Evolutionary conservation across 257 asterid genomes (phyloP).

Genomic region (Petunia secreta): DNA sequence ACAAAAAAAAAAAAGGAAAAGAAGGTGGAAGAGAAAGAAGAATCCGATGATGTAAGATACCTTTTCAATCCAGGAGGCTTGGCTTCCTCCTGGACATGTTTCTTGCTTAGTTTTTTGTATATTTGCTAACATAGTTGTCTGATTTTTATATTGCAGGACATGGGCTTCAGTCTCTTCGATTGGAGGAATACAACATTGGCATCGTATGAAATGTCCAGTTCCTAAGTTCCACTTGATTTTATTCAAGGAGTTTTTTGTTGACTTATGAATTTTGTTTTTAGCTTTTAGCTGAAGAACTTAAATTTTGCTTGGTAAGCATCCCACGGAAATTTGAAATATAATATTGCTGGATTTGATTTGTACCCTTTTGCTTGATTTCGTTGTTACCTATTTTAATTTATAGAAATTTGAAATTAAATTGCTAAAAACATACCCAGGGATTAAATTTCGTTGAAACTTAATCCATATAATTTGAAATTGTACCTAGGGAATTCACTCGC

Average conservation of each 20-base stretch:
- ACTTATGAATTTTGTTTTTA: background rate
- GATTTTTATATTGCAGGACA: conserved; percentile 22
- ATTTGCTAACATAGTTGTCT: background rate
- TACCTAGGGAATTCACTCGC: too few relatives aligned
- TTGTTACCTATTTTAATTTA: background rate
- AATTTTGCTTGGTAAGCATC: background rate
- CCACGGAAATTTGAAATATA: background rate
- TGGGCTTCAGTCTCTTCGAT: conserved; percentile 25
- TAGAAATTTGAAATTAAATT: too few relatives aligned
- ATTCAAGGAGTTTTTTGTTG: background rate
- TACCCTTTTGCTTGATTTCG: background rate
- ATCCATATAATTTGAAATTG: too few relatives aligned
- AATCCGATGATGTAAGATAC: conserved; percentile 23
- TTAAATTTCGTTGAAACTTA: too few relatives aligned
- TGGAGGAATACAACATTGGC: background rate
- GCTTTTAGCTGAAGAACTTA: background rate
- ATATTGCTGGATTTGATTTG: background rate
- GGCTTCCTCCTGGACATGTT: background rate
- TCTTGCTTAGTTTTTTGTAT: background rate
- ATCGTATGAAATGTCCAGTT: background rate
- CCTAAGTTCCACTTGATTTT: background rate
- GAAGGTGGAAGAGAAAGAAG: conserved; percentile 23
- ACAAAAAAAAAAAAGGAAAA: conserved; percentile 23
- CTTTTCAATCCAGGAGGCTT: background rate
- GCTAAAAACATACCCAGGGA: too few relatives aligned